A percentile compares a stretch with the other conserved stretches of the same genome.
phyloP scores from a whole-genome alignment of 768 basidiomycete species.

The Imleria badia region DNA sequence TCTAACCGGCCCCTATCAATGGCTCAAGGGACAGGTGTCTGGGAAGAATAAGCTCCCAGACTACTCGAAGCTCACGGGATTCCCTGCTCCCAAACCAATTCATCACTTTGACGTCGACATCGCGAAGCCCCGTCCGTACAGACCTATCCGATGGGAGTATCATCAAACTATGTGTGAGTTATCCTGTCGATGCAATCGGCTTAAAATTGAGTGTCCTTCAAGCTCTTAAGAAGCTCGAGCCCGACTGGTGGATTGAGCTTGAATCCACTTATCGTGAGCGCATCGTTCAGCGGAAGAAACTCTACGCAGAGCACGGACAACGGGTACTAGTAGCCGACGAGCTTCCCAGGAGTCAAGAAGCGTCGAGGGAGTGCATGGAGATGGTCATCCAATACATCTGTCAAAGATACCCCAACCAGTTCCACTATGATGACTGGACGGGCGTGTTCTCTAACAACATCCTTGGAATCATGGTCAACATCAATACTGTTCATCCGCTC shows the following conservation, averaged over 20 bases:
- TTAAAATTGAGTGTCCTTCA: neutral
- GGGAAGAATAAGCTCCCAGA: constrained; percentile 28
- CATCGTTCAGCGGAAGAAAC: constrained; percentile 41
- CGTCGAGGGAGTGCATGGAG: constrained; percentile 52
- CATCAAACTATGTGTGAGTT: constrained; percentile 53
- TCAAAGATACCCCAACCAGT: constrained; percentile 54
- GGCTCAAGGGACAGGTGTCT: constrained; percentile 3
- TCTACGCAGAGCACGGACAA: constrained; percentile 40
- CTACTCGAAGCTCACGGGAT: constrained; percentile 44
- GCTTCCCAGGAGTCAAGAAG: constrained; percentile 48
- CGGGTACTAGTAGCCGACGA: constrained; percentile 44
- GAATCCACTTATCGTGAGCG: constrained; percentile 50
- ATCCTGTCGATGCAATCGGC: neutral
- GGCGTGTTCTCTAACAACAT: constrained; percentile 45
- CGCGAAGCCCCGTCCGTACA: constrained; percentile 50
- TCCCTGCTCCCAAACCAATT: constrained; percentile 43
- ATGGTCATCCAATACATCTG: constrained; percentile 58
- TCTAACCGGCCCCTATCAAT: neutral
- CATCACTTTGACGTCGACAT: constrained; percentile 42
- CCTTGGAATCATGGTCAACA: constrained; percentile 34
- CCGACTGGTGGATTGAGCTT: constrained; percentile 58
- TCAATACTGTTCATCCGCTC: constrained; percentile 35
- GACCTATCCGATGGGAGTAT: constrained; percentile 56
- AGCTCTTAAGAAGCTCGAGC: constrained; percentile 49
- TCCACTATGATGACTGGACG: constrained; percentile 37